Base-by-base conservation (phyloP, 352 stramenopile species). In the Globisporangium rhizosaccharum region DNA sequence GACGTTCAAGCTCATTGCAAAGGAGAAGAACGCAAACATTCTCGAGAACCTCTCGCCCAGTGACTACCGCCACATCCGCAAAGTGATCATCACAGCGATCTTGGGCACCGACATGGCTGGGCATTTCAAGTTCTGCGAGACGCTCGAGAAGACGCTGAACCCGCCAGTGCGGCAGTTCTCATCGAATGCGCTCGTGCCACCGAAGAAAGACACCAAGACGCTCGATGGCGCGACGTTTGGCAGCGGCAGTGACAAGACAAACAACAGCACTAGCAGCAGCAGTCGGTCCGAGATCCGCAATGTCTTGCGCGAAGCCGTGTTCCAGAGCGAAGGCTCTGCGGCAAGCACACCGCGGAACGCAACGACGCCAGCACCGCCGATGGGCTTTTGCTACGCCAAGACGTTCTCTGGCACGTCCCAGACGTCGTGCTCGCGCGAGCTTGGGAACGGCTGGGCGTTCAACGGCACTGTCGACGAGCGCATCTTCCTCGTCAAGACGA, bases 31-130 rank as follows among this genome's bases (percentile, higher is more conserved):
- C 15, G 79, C 79, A 8, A 92, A 97, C 59, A 90, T 96, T 45
- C 57, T 97, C 41, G 74, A 88, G 50, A 83, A 90, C 36, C 55
- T 96, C 33, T 69, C 75, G n/a, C 60, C 72, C 3, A 65, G 70
- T 2, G 81, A 96, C 46, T 93, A 86, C 54, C 74, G 83, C 4
- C 76, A 94, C 53, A 68, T 95, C 39, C 82, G 92, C 42, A 94
- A 97, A 65, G 76, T 95, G 63, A 90, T 97, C 49, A 80, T 96
- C 45, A 84, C 74, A 17, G 81, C 79, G 1, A 96, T 97, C 52
- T 57, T 97, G 25, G 78, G 85, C 26, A 97, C 91, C 14, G 91
- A 97, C 59, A 96, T 96, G 83, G 86, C 88, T 10, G 70, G 86
- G 10, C 91, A 97, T 67, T 93, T 94, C 52, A 90, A 94, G 54